Conservation (phyloP, 2,329 filamentous ascomycete species). For the Fusarium albosuccineum region DNA sequence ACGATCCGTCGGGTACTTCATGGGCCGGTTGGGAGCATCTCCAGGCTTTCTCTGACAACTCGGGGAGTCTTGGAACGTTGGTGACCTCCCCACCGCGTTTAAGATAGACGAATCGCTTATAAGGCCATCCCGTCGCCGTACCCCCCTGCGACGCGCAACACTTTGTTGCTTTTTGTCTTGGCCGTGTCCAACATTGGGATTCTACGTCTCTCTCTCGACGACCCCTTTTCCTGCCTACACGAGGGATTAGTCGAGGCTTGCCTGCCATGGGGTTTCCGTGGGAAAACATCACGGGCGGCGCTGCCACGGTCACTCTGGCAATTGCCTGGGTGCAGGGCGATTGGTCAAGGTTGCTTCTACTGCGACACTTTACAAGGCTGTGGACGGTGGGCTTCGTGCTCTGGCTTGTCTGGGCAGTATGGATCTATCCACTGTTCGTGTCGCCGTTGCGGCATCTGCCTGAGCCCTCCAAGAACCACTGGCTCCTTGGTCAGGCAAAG, state of each 20-base stretch:
- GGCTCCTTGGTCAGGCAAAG: conserved; percentile 62
- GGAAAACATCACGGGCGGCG: conserved; percentile 41
- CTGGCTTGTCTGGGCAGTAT: conserved; percentile 57
- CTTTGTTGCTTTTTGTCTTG: conserved; percentile 13
- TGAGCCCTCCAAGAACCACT: conserved; percentile 58
- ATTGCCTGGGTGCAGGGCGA: conserved; percentile 34
- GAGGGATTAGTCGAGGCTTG: background rate
- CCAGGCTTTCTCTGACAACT: conserved; percentile 36
- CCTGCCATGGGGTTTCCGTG: conserved; percentile 41
- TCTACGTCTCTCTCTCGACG: background rate
- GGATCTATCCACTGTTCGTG: conserved; percentile 63
- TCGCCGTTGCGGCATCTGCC: conserved; percentile 65
- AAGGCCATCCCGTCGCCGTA: conserved; percentile 35
- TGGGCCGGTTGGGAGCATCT: conserved; percentile 6
- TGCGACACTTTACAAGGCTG: conserved; percentile 50
- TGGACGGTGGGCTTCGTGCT: conserved; percentile 53
- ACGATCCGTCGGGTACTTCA: conserved; percentile 27
- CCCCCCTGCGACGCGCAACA: conserved; percentile 36
- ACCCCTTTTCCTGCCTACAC: conserved; percentile 1
- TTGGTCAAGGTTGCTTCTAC: conserved; percentile 50
- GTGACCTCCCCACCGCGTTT: conserved; percentile 30
- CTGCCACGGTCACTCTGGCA: conserved; percentile 42
- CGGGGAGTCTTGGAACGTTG: conserved; percentile 2
- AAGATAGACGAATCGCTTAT: conserved; percentile 43
- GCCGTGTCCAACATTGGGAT: conserved; percentile 18